phyloP scores from a whole-genome alignment of 768 basidiomycete species.

The Lentinula boryana region DNA sequence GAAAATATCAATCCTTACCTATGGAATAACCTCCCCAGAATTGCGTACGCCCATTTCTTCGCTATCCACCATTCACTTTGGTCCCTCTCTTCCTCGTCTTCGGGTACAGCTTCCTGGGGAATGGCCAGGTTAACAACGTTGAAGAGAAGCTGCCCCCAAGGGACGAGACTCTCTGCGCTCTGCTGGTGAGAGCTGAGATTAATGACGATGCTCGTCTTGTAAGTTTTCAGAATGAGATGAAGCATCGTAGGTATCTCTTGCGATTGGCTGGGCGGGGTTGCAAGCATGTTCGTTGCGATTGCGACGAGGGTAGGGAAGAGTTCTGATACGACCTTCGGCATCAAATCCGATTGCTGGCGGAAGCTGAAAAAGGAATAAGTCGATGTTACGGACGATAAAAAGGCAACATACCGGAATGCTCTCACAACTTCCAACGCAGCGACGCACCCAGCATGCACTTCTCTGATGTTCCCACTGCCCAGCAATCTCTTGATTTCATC shows the following conservation, averaged over 20 bases:
- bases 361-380: conserved; percentile 39
- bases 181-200: conserved; percentile 73
- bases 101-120: conserved; percentile 59
- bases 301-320: conserved; percentile 72
- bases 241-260: conserved; percentile 80
- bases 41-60: conserved; percentile 92
- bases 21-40: conserved; percentile 74
- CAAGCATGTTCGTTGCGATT: conserved; percentile 68
- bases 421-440: conserved; percentile 73
- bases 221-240: conserved; percentile 83
- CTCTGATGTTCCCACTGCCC: conserved; percentile 53
- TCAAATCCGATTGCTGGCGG: conserved; percentile 54
- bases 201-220: conserved; percentile 76
- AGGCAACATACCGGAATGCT: conserved; percentile 56
- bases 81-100: conserved; percentile 72
- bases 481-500: conserved; percentile 62
- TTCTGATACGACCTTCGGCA: conserved; percentile 51
- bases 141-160: conserved; percentile 85
- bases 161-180: conserved; percentile 65
- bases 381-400: not conserved
- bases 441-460: conserved; percentile 79
- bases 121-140: conserved; percentile 68
- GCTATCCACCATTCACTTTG: conserved; percentile 84
- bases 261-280: conserved; percentile 51
- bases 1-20: conserved; percentile 29